These are phyloP conservation scores for Neocucurbitaria cava DNA, from an alignment of 2,329 filamentous ascomycete genomes.

Conservation along the genomic window DNA sequence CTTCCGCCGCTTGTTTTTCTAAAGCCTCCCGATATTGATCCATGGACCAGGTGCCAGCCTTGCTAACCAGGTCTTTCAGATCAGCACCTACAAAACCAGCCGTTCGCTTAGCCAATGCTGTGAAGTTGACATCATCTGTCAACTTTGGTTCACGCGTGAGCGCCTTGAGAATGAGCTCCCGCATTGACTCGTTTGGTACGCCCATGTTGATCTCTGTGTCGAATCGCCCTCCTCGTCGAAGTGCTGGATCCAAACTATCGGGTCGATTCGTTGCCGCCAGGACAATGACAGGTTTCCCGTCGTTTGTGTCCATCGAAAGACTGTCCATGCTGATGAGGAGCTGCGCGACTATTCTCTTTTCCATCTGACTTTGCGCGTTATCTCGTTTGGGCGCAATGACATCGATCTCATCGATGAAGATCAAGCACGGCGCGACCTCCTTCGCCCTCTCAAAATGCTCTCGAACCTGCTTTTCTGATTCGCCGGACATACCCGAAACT, in stretches of 20 bases:
- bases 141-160: constrained; percentile 72
- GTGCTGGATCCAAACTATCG: constrained; percentile 81
- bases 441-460: constrained; percentile 90
- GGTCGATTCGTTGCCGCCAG: constrained; percentile 90
- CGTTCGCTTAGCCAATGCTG: constrained; percentile 77
- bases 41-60: constrained; percentile 70
- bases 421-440: constrained; percentile 81
- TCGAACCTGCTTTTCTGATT: constrained; percentile 85
- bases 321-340: constrained; percentile 86
- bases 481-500: constrained; percentile 86
- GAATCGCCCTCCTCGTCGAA: constrained; percentile 78
- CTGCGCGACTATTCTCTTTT: constrained; percentile 83
- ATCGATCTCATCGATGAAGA: constrained; percentile 94
- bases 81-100: constrained; percentile 95
- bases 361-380: constrained; percentile 84
- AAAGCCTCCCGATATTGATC: constrained; percentile 64
- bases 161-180: constrained; percentile 78
- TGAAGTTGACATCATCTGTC: constrained; percentile 74
- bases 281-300: constrained; percentile 82
- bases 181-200: constrained; percentile 79
- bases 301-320: constrained; percentile 73
- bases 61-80: constrained; percentile 73
- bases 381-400: constrained; percentile 88
- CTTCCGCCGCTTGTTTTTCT: constrained; percentile 46
- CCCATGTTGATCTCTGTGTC: constrained; percentile 86